phyloP scores from a whole-genome alignment of 768 basidiomycete genomes.

The Guyanaporus albipodus region DNA sequence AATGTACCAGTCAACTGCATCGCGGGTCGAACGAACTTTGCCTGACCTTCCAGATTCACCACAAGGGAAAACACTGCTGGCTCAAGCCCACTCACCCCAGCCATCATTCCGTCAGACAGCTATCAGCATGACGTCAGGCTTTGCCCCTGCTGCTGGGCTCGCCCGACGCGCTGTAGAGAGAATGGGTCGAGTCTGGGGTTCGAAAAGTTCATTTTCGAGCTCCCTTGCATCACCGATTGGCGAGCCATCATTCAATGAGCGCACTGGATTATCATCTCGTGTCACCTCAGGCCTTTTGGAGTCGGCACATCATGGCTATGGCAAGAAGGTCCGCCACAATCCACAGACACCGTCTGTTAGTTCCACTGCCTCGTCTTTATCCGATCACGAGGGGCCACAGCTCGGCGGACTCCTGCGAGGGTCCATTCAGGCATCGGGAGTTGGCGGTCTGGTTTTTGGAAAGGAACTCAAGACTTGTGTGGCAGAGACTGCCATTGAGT shows the following conservation, averaged over 20 bases:
- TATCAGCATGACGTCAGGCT: conserved; percentile 64
- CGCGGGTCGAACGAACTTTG: conserved; percentile 26
- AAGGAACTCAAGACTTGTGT: conserved; percentile 53
- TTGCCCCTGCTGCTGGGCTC: conserved; percentile 69
- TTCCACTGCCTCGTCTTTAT: conserved; percentile 48
- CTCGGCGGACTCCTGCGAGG: conserved; percentile 58
- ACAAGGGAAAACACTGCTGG: conserved; percentile 5
- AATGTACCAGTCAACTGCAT: conserved; percentile 28
- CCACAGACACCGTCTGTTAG: conserved; percentile 59
- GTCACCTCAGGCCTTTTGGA: conserved; percentile 40
- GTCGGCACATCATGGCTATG: conserved; percentile 14
- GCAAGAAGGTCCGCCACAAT: conserved; percentile 45
- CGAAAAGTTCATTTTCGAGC: conserved; percentile 35
- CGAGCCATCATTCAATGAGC: conserved; percentile 36
- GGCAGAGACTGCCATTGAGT: conserved; percentile 50
- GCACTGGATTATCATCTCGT: conserved; percentile 35
- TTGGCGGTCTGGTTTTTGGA: conserved; percentile 64
- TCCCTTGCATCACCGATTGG: conserved; percentile 45
- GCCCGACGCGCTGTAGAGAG: conserved; percentile 77
- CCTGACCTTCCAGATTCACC: conserved; percentile 28
- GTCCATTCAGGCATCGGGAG: conserved; percentile 39
- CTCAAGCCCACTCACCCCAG: conserved; percentile 16
- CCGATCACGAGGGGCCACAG: conserved; percentile 47
- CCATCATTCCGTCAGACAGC: conserved; percentile 57
- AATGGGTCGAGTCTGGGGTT: conserved; percentile 64